These are phyloP conservation scores for Beauveria caledonica DNA, from an alignment of 2,329 filamentous ascomycete species.

Conservation along the genomic window DNA sequence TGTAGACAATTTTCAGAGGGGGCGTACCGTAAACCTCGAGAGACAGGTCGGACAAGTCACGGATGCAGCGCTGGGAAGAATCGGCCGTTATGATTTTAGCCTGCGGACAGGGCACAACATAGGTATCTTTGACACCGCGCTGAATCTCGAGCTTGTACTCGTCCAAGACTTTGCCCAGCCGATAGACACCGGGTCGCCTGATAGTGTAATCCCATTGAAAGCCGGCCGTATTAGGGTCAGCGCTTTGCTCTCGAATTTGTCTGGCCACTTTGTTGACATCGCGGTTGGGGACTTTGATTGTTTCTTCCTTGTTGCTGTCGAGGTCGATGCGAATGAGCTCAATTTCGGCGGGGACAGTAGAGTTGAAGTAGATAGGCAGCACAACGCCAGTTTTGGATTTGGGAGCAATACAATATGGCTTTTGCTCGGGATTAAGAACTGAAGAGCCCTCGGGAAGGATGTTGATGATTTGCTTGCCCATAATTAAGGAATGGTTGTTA, in stretches of 20 bases:
- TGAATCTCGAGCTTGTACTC: constrained; percentile 92
- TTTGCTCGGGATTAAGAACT: constrained; percentile 71
- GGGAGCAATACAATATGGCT: constrained; percentile 72
- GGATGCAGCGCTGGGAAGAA: constrained; percentile 64
- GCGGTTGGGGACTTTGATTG: constrained; percentile 62
- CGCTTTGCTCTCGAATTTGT: constrained; percentile 55
- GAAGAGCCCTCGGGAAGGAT: constrained; percentile 95
- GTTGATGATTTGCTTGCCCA: constrained; percentile 95
- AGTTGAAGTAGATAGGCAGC: constrained; percentile 86
- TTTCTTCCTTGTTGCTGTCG: constrained; percentile 71
- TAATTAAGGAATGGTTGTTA: constrained; percentile 86
- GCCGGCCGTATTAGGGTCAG: constrained; percentile 51
- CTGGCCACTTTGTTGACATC: constrained; percentile 70
- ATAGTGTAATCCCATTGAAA: constrained; percentile 65
- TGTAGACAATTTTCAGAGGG: constrained; percentile 88
- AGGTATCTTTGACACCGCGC: constrained; percentile 63
- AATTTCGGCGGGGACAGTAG: constrained; percentile 80
- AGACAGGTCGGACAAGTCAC: constrained; percentile 77
- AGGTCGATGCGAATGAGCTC: constrained; percentile 84
- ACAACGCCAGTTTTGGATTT: constrained; percentile 50
- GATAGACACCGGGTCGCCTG: constrained; percentile 83
- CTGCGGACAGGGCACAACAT: constrained; percentile 78
- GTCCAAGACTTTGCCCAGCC: constrained; percentile 77
- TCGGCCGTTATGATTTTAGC: constrained; percentile 61
- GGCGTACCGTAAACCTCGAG: constrained; percentile 83